phyloP scores from a whole-genome alignment of 441 rosid genomes.

The Macaranga tanarius region DNA sequence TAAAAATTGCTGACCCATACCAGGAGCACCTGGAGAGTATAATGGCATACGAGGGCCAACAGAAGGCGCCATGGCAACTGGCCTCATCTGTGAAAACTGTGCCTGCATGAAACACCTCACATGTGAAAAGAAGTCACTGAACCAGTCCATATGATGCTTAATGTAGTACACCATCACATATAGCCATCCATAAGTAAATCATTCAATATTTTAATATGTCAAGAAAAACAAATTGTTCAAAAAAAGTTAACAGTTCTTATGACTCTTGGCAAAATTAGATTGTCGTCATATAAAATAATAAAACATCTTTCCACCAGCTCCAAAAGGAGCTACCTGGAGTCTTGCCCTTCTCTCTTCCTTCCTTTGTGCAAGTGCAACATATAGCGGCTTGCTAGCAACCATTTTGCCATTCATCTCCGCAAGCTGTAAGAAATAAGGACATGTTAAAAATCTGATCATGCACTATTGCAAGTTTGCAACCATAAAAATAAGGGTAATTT shows the following conservation, averaged over 20 bases:
- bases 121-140: not conserved
- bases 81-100: conserved; percentile 80
- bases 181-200: not conserved
- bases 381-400: conserved; percentile 66
- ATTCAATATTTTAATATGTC: not conserved
- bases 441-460: conserved; percentile 4
- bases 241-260: too few species aligned
- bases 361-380: conserved; percentile 74
- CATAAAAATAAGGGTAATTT: not conserved
- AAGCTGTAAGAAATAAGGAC: conserved; percentile 39
- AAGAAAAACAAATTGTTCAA: not conserved
- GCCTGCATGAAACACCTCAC: conserved; percentile 39
- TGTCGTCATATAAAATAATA: not conserved
- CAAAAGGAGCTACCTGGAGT: conserved; percentile 50
- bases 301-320: not conserved
- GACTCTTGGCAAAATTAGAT: not conserved
- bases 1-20: conserved; percentile 69
- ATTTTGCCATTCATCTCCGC: conserved; percentile 74
- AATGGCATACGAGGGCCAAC: conserved; percentile 74
- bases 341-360: conserved; percentile 76
- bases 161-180: not conserved
- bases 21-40: conserved; percentile 69
- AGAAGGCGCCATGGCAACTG: conserved; percentile 56
- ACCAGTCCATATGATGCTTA: not conserved
- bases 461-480: not conserved